Conservation (phyloP, 2,329 filamentous ascomycete species). For the Penicillium brevicompactum region DNA sequence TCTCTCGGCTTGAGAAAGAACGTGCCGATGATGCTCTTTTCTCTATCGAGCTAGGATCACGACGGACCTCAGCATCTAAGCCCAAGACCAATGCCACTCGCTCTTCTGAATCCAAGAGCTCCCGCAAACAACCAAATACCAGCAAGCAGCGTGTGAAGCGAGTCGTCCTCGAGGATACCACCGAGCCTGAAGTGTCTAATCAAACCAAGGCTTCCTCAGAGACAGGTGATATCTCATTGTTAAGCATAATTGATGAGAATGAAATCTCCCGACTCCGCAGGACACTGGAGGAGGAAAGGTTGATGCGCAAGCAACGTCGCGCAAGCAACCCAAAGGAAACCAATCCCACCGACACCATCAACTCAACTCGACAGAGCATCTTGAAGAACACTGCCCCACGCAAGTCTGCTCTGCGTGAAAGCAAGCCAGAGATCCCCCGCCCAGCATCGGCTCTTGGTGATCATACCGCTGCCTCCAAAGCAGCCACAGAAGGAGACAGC, state of each 20-base stretch:
- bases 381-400: slow-evolving; percentile 45
- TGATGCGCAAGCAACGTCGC: slow-evolving; percentile 46
- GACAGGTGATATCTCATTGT: slow-evolving; percentile 51
- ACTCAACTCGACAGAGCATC: slow-evolving; percentile 40
- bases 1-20: slow-evolving; percentile 39
- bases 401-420: slow-evolving; percentile 59
- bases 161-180: slow-evolving; percentile 38
- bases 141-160: slow-evolving; percentile 44
- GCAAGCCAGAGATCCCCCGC: slow-evolving; percentile 39
- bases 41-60: slow-evolving; percentile 33
- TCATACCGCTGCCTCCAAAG: slow-evolving; percentile 34
- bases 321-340: slow-evolving; percentile 33
- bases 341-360: slow-evolving; percentile 42
- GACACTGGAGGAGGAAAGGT: slow-evolving; percentile 57
- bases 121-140: slow-evolving; percentile 38
- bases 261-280: slow-evolving; percentile 58
- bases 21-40: slow-evolving; percentile 43
- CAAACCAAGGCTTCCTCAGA: slow-evolving; percentile 30
- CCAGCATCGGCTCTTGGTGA: slow-evolving; percentile 40
- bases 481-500: slow-evolving; percentile 31
- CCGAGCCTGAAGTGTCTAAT: slow-evolving; percentile 34
- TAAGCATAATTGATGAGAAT: slow-evolving; percentile 56
- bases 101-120: slow-evolving; percentile 22
- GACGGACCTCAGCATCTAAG: slow-evolving; percentile 25
- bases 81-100: slow-evolving; percentile 19